Conservation (phyloP, 345 rosid species). For the Mangifera indica region DNA sequence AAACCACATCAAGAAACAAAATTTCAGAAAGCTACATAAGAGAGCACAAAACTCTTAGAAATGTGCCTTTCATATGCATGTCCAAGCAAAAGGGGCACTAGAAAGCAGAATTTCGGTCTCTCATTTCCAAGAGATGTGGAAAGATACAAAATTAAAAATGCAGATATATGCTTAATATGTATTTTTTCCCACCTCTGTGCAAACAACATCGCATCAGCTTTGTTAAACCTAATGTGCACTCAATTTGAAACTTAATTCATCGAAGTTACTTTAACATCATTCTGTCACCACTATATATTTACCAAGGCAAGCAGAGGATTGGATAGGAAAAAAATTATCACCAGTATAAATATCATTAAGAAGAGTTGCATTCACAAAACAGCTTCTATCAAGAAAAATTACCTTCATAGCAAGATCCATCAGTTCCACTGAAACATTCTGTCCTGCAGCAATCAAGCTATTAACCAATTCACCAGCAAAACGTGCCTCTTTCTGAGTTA, state of each 20-base stretch:
- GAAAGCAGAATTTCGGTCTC: background rate
- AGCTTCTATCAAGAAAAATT: conserved; percentile 14
- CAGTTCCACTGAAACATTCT: conserved; percentile 76
- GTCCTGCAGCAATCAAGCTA: conserved; percentile 93
- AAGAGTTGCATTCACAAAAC: background rate
- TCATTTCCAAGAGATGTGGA: background rate
- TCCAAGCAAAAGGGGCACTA: background rate
- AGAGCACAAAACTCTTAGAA: background rate
- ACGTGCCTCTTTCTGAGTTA: conserved; percentile 88
- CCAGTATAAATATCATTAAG: background rate
- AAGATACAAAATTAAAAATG: no score
- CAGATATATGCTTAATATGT: no score
- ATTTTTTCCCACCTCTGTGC: background rate
- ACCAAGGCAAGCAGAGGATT: background rate
- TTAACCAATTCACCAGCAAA: conserved; percentile 95
- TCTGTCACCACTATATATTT: no score
- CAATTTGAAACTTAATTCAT: background rate
- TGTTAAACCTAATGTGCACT: background rate
- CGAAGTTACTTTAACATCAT: background rate
- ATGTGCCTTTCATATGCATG: background rate
- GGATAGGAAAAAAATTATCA: no score
- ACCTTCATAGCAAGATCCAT: conserved; percentile 99
- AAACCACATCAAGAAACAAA: background rate
- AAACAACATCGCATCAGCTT: background rate
- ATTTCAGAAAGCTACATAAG: background rate